Evolutionary conservation across 371 early-diverging fungal genomes (phyloP).

Genomic region (Mucor racemosus): DNA sequence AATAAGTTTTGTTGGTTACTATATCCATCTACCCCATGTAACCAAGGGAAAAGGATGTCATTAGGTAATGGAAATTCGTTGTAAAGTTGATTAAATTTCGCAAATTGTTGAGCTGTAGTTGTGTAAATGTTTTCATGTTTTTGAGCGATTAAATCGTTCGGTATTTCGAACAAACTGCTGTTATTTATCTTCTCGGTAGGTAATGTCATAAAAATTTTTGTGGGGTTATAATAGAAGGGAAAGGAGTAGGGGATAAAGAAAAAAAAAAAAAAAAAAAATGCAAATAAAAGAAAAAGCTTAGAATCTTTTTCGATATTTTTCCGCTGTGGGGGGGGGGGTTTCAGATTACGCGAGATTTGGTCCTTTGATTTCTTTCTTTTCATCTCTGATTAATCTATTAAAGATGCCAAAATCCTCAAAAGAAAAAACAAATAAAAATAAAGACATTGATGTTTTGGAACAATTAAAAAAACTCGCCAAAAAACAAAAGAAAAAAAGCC

Average conservation of each 20-base stretch:
- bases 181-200: not conserved
- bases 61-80: slow-evolving; percentile 54
- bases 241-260: not conserved
- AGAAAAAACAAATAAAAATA: not conserved
- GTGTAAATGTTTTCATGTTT: slow-evolving; percentile 18
- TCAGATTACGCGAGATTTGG: slow-evolving; percentile 2
- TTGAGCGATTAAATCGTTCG: not conserved
- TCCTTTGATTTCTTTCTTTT: not conserved
- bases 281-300: too few relatives aligned
- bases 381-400: not conserved
- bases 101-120: slow-evolving; percentile 8
- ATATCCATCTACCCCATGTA: slow-evolving; percentile 66
- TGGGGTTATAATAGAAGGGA: not conserved
- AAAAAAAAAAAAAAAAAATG: slow-evolving; percentile 11
- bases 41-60: slow-evolving; percentile 68
- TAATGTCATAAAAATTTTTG: not conserved
- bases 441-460: slow-evolving; percentile 17
- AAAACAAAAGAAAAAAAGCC: slow-evolving; percentile 11
- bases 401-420: not conserved
- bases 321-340: slow-evolving; percentile 4
- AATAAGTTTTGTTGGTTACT: slow-evolving; percentile 59
- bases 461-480: slow-evolving; percentile 31
- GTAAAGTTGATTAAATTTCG: slow-evolving; percentile 26
- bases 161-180: slow-evolving; percentile 10
- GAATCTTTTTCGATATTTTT: not conserved